phyloP scores from a whole-genome alignment of 192 early-diverging fungal species.

The Coemansia sp. region DNA sequence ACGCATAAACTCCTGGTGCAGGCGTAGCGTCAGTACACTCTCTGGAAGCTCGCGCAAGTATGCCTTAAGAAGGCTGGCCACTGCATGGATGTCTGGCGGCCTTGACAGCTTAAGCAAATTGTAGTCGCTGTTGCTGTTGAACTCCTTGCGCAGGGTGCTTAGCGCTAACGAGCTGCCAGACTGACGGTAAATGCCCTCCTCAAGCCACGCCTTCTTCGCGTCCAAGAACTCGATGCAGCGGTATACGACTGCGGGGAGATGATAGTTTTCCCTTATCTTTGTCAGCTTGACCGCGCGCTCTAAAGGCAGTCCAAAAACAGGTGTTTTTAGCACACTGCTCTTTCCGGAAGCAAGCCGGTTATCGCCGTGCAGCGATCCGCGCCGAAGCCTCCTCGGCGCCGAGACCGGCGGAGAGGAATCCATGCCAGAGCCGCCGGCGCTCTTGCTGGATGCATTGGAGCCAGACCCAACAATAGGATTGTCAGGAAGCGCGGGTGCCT shows the following conservation, averaged over 20 bases:
- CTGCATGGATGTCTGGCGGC: constrained; percentile 89
- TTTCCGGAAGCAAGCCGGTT: constrained; percentile 11
- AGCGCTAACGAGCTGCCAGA: constrained; percentile 76
- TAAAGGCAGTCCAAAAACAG: constrained; percentile 85
- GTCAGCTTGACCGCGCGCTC: constrained; percentile 74
- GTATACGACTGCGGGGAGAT: constrained; percentile 88
- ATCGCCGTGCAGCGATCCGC: constrained; percentile 43
- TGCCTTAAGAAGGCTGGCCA: constrained; percentile 88
- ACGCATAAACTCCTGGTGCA: constrained; percentile 79
- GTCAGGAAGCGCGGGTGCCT: constrained; percentile 26
- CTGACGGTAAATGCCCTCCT: constrained; percentile 95
- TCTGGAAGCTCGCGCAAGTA: constrained; percentile 87
- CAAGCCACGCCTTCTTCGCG: constrained; percentile 78
- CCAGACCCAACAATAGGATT: constrained; percentile 11
- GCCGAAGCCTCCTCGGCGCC: constrained; percentile 42
- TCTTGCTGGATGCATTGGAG: background rate
- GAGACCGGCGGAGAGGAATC: constrained; percentile 25
- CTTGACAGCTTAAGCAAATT: constrained; percentile 52
- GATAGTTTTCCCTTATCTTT: constrained; percentile 70
- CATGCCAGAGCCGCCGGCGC: constrained; percentile 8
- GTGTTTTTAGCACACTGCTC: constrained; percentile 21
- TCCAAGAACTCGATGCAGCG: constrained; percentile 97
- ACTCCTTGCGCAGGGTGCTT: constrained; percentile 72
- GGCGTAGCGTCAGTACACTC: constrained; percentile 84
- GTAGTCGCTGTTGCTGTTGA: constrained; percentile 63